These are phyloP conservation scores for Saccharum hybrid DNA, from an alignment of 202 grass and related monocot genomes.

Conservation along the genomic window DNA sequence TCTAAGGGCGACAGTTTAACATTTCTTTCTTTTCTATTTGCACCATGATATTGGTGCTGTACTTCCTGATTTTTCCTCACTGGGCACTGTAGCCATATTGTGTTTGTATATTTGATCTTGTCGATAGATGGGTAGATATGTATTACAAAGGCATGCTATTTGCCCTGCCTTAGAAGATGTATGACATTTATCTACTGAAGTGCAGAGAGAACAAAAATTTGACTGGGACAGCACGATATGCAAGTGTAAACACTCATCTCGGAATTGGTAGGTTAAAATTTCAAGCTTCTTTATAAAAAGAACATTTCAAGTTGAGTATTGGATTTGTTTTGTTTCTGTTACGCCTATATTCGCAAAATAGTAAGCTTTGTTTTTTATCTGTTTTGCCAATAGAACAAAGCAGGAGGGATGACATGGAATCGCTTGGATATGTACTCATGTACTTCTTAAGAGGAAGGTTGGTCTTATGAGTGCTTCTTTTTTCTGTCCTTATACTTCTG, in stretches of 20 bases:
- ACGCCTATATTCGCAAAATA: conserved; percentile 4
- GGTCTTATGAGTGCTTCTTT: conserved; percentile 17
- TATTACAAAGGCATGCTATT: conserved; percentile 30
- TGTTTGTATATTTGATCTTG: conserved; percentile 19
- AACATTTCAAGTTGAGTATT: conserved; percentile 17
- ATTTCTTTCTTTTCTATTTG: background rate
- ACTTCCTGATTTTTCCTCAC: conserved; percentile 8
- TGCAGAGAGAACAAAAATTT: conserved; percentile 68
- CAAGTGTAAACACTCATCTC: conserved; percentile 47
- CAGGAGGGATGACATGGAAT: conserved; percentile 84
- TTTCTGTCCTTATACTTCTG: background rate
- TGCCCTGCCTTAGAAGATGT: background rate
- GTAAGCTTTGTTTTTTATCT: conserved; percentile 26
- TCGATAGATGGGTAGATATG: background rate
- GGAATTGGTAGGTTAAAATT: conserved; percentile 49
- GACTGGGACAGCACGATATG: conserved; percentile 65
- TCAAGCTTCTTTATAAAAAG: background rate
- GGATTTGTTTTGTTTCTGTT: conserved; percentile 5
- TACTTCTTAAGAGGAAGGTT: conserved; percentile 90
- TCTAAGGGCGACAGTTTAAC: background rate
- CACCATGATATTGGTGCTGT: conserved; percentile 9
- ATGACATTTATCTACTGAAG: conserved; percentile 46
- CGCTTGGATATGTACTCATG: conserved; percentile 85
- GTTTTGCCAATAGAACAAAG: conserved; percentile 67
- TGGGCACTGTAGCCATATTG: background rate